Evolutionary conservation across 345 rosid species (phyloP).

Genomic region (Populus tremula): DNA sequence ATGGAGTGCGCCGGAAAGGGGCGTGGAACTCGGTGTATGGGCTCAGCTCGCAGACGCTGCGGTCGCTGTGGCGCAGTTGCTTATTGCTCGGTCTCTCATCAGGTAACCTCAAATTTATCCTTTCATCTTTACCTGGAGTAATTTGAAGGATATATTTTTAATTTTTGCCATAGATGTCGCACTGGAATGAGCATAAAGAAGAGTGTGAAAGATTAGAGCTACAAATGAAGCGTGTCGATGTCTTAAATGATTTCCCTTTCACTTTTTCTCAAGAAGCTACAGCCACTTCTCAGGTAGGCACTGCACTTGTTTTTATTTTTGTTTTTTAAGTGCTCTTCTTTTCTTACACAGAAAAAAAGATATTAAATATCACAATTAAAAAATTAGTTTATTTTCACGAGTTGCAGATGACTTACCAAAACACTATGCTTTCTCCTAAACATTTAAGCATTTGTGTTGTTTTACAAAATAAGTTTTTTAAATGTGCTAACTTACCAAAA

Average conservation of each 20-base stretch:
- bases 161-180: slow-evolving; percentile 39
- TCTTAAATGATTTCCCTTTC: slow-evolving; percentile 73
- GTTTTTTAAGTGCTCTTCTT: neutral
- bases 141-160: neutral
- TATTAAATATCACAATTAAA: too few species aligned
- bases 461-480: too few species aligned
- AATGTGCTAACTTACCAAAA: too few species aligned
- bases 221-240: slow-evolving; percentile 66
- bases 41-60: slow-evolving; percentile 61
- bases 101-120: slow-evolving; percentile 31
- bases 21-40: slow-evolving; percentile 54
- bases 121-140: neutral
- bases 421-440: too few species aligned
- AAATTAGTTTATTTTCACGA: too few species aligned
- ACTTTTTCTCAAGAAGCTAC: slow-evolving; percentile 71
- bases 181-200: slow-evolving; percentile 74
- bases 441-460: too few species aligned
- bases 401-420: too few species aligned
- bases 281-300: slow-evolving; percentile 56
- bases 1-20: slow-evolving; percentile 91
- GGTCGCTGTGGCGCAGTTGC: slow-evolving; percentile 73
- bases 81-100: slow-evolving; percentile 86
- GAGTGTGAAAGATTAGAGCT: slow-evolving; percentile 80
- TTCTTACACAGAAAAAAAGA: too few species aligned
- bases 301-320: neutral